These are phyloP conservation scores for Yarrowia hollandica DNA, from an alignment of 805 yeast genomes.

Conservation along the genomic window DNA sequence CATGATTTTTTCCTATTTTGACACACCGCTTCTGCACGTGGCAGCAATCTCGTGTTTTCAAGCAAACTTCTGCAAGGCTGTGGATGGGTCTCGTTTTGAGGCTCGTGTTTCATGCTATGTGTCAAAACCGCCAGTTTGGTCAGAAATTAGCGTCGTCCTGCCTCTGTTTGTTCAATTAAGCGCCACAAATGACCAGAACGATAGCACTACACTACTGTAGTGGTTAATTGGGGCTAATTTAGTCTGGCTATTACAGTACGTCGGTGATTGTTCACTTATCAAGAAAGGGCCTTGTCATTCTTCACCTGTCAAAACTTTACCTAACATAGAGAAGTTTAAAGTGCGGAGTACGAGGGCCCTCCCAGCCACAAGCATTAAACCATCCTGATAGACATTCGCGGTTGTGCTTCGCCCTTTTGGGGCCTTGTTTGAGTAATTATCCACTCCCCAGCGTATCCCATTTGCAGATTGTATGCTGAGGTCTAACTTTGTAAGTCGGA, in stretches of 20 bases:
- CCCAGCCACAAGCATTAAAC: too few species aligned
- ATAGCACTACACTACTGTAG: neutral
- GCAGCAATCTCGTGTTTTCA: conserved; percentile 1
- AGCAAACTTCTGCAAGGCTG: conserved; percentile 13
- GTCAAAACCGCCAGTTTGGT: neutral
- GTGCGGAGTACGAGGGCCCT: too few species aligned
- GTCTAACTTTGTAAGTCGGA: conserved; percentile 3
- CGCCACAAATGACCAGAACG: neutral
- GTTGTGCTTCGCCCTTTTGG: too few species aligned
- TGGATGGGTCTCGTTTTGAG: neutral
- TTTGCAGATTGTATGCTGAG: conserved; percentile 5
- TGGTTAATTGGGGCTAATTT: too few species aligned
- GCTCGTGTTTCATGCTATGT: neutral
- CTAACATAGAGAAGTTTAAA: too few species aligned
- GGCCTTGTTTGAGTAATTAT: neutral
- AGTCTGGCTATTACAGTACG: too few species aligned
- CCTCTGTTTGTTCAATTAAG: too few species aligned
- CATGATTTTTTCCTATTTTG: too few species aligned
- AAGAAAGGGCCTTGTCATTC: too few species aligned
- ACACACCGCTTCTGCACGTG: neutral
- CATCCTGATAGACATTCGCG: too few species aligned
- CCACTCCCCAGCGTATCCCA: neutral
- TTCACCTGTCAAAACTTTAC: too few species aligned
- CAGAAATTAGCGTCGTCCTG: neutral
- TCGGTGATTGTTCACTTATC: too few species aligned